Base-by-base conservation (phyloP, 1,284 basidiomycete species). In the Apiotrichum porosum region DNA sequence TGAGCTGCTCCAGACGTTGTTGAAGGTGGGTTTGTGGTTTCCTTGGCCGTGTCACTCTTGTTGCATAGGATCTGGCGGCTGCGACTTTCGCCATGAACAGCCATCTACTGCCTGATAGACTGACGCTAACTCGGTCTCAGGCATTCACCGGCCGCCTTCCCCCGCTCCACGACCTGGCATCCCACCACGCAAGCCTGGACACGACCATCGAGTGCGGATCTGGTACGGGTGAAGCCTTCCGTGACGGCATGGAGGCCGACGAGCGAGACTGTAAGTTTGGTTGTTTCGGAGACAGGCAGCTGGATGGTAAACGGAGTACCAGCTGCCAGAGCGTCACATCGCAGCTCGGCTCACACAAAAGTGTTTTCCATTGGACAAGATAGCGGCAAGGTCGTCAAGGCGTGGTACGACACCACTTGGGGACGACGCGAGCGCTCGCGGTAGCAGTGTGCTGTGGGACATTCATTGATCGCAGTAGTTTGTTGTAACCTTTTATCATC, bases 331-430 rank as follows among this genome's bases (percentile, higher is more conserved):
- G n/a, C n/a, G n/a, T n/a, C n/a, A n/a, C n/a, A n/a, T n/a, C n/a
- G n/a, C n/a, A 42, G 30, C 42, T 35, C 51, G 9, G 37, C 46
- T n/a, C n/a, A n/a, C n/a, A n/a, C n/a, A n/a, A n/a, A n/a, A 93
- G 89, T 93, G 50, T 93, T 92, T 68, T 75, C 80, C 15, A 72
- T 89, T 42, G 88, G 87, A 8, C 88, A 92, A 64, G 86, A 88
- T 53, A 86, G 84, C 54, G 80, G 81, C 31, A 83, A 81, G 62
- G 75, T 78, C 56, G 85, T 83, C 61, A 91, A 90, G 70, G 72
- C 73, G 47, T 94, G 89, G 89, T 85, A 88, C 69, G 88, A 91
- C 61, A 51, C 58, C n/a, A 54, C 38, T 13, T 59, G 60, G 47
- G 56, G 55, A 41, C 21, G 30, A 18, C 38, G 18, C 28, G 15